Conservation (phyloP, 2,329 filamentous ascomycete genomes). For the Beauveria sp. region DNA sequence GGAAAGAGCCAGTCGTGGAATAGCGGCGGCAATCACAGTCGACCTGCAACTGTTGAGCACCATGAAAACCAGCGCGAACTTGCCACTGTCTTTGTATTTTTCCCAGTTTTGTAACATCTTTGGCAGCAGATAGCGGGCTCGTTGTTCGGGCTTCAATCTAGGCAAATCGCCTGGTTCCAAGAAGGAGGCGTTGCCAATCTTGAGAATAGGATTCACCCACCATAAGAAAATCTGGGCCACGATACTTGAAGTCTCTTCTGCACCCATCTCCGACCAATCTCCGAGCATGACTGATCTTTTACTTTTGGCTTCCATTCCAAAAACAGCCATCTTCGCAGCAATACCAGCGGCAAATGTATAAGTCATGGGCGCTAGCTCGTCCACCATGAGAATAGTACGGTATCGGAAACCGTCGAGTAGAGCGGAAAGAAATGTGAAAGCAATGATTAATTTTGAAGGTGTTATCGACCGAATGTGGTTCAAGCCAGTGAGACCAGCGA, state of each 20-base stretch:
- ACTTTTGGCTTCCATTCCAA: constrained; percentile 14
- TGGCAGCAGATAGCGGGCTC: constrained; percentile 1
- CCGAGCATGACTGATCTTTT: constrained; percentile 17
- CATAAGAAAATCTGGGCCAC: constrained; percentile 15
- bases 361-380: constrained; percentile 9
- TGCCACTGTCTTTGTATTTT: not conserved
- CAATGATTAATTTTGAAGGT: constrained; percentile 30
- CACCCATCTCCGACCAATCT: constrained; percentile 12
- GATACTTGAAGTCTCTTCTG: constrained; percentile 25
- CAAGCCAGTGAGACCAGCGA: constrained; percentile 21
- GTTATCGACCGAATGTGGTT: constrained; percentile 27
- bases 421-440: constrained; percentile 29
- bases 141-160: not conserved
- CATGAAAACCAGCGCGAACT: not conserved
- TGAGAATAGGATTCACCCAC: constrained; percentile 17
- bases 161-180: constrained; percentile 5
- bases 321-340: constrained; percentile 20
- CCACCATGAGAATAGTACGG: constrained; percentile 30
- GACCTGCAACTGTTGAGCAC: not conserved
- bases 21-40: not conserved
- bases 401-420: constrained; percentile 30
- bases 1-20: not conserved
- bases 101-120: not conserved
- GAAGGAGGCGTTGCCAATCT: constrained; percentile 8
- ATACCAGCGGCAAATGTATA: constrained; percentile 22